A percentile compares a stretch with the other conserved stretches of the same genome.
phyloP scores from a whole-genome alignment of 106 monocot genomes.

The Platanthera guangdongensis region DNA sequence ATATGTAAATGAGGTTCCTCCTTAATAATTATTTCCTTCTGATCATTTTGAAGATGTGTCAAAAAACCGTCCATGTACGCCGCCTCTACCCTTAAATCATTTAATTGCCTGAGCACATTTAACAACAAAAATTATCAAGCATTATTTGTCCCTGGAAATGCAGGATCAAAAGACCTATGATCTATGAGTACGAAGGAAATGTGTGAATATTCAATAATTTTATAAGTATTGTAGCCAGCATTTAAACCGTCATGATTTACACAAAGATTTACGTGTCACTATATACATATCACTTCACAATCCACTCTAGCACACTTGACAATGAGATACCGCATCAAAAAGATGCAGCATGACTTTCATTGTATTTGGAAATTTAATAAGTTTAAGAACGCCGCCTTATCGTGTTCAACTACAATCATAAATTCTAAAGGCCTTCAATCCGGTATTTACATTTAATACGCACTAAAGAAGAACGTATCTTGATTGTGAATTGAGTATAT shows the following conservation, averaged over 20 bases:
- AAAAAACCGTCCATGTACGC: constrained; percentile 77
- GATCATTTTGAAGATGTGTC: constrained; percentile 65
- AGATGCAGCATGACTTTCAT: neutral
- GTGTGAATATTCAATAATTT: neutral
- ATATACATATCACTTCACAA: neutral
- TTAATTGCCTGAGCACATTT: constrained; percentile 51
- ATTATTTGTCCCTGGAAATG: neutral
- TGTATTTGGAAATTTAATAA: neutral
- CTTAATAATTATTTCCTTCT: constrained; percentile 62
- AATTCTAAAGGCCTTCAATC: no score
- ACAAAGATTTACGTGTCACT: neutral
- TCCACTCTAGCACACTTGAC: neutral
- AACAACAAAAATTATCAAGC: constrained; percentile 1
- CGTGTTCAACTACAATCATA: no score
- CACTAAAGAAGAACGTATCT: no score
- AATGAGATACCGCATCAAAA: neutral
- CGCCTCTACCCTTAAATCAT: constrained; percentile 40
- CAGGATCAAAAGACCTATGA: neutral
- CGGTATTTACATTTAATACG: no score
- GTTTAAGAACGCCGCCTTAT: neutral
- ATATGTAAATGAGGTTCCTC: constrained; percentile 71
- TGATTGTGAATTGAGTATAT: no score
- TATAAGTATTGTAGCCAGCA: neutral
- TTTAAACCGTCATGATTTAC: neutral
- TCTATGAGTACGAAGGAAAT: neutral